Base-by-base conservation (phyloP, 768 basidiomycete genomes). In the Pleurotus eryngii region DNA sequence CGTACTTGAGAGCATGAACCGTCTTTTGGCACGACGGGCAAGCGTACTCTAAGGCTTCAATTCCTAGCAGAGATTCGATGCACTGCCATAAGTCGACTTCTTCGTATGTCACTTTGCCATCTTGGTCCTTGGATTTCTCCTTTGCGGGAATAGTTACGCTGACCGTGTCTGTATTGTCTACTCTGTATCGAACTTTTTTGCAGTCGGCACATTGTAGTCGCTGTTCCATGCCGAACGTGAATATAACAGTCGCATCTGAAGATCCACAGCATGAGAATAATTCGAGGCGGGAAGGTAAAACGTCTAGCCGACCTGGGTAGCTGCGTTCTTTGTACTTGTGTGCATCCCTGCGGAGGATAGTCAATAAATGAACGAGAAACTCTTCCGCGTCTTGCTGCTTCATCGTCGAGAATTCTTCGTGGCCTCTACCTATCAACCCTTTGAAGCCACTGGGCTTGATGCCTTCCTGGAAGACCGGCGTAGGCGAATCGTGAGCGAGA, bases 381-480 rank as follows among this genome's bases (percentile, higher is more conserved):
- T 98, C 96, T 66, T 96, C 94, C 4, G 95, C 86, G 65, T 99
- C 97, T 67, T 98, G 97, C 70, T 99, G 96, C 53, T 84, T 81
- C 95, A 98, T 98, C 47, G 95, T 98, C 35, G 90, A 78, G 65
- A 98, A 98, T 72, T 98, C 97, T 30, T 83, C 83, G 65, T 98
- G 97, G 1, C 92, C 94, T 62, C 89, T 91, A 2, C 96, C 96
- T 37, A 98, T 83, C 8, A 98, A 81, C 4, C 85, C 75, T 71
- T 98, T 98, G 77, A 98, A 93, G 60, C 83, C 84, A 1, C 77
- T 76, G 0, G 96, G 97, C 43, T 82, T 81, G 42, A 99, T 69
- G 0, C 97, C 97, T 20, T 81, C 83, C 67, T 98, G 96, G 75
- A 92, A 95, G 3, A 82, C 76, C 0, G 83, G 81, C 57, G 62